A percentile compares a stretch with the other conserved stretches of the same genome.
These are phyloP conservation scores for Colletotrichum lini DNA, from an alignment of 2,329 filamentous ascomycete species.

Conservation along the genomic window DNA sequence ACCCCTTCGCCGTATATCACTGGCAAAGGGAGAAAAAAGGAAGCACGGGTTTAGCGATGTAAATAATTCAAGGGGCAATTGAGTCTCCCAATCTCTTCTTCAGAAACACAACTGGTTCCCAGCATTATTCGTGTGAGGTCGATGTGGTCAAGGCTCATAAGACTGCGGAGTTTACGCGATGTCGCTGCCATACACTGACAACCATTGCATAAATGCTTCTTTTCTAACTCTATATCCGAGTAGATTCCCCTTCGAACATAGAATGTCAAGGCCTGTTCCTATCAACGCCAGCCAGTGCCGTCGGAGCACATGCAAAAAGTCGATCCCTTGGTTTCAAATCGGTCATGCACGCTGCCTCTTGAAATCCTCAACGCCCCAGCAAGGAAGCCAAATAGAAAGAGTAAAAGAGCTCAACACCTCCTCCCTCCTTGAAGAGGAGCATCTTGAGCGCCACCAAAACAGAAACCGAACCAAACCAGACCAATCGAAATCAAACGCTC, in stretches of 20 bases:
- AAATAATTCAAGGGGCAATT: conserved; percentile 26
- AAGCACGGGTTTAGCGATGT: conserved; percentile 29
- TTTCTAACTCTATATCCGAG: not conserved
- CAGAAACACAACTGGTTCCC: not conserved
- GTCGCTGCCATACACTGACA: not conserved
- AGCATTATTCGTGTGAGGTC: not conserved
- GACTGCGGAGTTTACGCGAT: not conserved
- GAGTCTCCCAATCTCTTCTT: conserved; percentile 38
- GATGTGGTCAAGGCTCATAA: not conserved
- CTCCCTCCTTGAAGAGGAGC: not conserved
- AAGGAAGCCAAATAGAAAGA: conserved; percentile 3
- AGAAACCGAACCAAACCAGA: not conserved
- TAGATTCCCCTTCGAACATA: not conserved
- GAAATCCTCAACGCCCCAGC: conserved; percentile 24
- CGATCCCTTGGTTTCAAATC: not conserved
- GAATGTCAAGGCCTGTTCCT: not conserved
- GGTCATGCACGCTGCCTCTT: not conserved
- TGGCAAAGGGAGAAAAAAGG: not conserved
- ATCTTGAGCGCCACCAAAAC: not conserved
- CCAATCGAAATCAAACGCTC: not conserved
- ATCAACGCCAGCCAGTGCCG: conserved; percentile 2
- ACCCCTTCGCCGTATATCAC: conserved; percentile 11
- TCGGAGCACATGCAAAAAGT: not conserved
- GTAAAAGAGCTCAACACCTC: not conserved
- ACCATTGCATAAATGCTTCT: too few species aligned